These are phyloP conservation scores for Picochlorum sp. DNA, from an alignment of 139 green algal genomes.

Conservation along the genomic window DNA sequence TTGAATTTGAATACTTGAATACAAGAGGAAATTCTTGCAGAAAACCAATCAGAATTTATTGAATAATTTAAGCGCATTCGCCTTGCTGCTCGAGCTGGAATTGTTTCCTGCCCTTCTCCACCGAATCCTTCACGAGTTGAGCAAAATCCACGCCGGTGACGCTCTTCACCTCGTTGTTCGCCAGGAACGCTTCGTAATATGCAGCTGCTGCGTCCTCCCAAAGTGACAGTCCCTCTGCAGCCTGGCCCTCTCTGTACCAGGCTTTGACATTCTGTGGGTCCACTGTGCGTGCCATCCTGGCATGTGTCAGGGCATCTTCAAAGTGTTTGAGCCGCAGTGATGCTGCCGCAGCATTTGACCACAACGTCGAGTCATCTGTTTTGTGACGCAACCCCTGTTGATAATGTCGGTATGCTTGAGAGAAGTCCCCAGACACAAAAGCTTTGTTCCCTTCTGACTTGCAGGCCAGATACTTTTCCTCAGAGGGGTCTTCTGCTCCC, in stretches of 20 bases:
- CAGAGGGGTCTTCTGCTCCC: background rate
- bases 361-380: background rate
- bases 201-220: slow-evolving; percentile 14
- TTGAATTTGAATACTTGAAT: too few relatives aligned
- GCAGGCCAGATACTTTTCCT: background rate
- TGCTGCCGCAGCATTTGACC: slow-evolving; percentile 15
- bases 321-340: background rate
- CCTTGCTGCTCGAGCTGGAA: background rate
- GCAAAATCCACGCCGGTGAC: slow-evolving; percentile 3
- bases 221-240: slow-evolving; percentile 5
- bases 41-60: too few relatives aligned
- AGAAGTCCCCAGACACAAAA: slow-evolving; percentile 5
- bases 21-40: too few relatives aligned
- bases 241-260: slow-evolving; percentile 12
- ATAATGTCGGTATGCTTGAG: background rate
- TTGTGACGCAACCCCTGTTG: background rate
- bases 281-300: slow-evolving; percentile 5
- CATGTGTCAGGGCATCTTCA: slow-evolving; percentile 9
- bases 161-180: background rate
- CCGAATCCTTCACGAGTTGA: slow-evolving; percentile 1
- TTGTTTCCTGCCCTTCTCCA: slow-evolving; percentile 3
- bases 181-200: slow-evolving; percentile 7
- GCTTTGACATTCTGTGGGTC: slow-evolving; percentile 6
- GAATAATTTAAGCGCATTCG: too few relatives aligned
- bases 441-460: slow-evolving; percentile 5